Conservation (phyloP, 345 rosid genomes). For the Bretschneidera sinensis region DNA sequence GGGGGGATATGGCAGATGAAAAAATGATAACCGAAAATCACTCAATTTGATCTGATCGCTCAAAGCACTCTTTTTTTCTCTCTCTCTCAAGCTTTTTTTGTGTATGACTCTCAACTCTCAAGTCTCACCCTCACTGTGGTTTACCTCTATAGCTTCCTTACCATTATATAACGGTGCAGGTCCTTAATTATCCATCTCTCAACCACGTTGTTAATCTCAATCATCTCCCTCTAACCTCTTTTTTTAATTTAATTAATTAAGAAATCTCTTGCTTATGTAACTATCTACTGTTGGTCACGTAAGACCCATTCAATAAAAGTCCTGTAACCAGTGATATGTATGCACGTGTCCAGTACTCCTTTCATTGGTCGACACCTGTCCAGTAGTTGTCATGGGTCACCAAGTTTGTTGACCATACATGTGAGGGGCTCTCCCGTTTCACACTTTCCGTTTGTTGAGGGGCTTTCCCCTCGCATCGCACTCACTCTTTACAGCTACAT, state of each 20-base stretch:
- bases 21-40: conserved; percentile 5
- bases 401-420: conserved; percentile 20
- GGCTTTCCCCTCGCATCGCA: too few relatives aligned
- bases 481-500: too few relatives aligned
- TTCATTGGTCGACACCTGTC: conserved; percentile 20
- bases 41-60: conserved; percentile 11
- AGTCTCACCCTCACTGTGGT: conserved; percentile 33
- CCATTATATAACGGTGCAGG: conserved; percentile 37
- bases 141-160: background rate
- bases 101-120: conserved; percentile 22
- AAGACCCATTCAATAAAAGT: conserved; percentile 2
- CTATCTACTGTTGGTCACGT: conserved; percentile 15
- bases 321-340: background rate
- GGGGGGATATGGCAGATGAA: conserved; percentile 13
- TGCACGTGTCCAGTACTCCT: background rate
- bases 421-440: too few relatives aligned
- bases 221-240: background rate
- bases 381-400: conserved; percentile 12
- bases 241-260: background rate
- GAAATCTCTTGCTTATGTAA: background rate
- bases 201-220: conserved; percentile 1
- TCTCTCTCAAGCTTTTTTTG: conserved; percentile 7
- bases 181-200: conserved; percentile 18
- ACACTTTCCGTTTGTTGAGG: too few relatives aligned
- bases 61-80: background rate